Conservation (phyloP, 2,329 filamentous ascomycete genomes). For the Chaetomiaceae sp. region DNA sequence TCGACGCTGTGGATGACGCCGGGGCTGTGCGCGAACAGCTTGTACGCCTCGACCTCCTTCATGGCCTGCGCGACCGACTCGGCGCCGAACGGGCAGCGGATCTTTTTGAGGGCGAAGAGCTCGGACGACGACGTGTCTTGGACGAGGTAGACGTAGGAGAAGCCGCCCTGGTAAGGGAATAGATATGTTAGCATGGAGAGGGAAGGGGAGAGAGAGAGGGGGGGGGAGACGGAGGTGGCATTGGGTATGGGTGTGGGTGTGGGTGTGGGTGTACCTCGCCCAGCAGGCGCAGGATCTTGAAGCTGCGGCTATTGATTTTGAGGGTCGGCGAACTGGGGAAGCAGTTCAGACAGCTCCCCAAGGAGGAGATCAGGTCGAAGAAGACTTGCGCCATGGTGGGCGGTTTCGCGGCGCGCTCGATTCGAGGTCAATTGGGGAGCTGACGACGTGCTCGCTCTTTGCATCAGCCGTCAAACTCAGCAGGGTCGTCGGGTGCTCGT, state of each 20-base stretch:
- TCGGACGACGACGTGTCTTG: conserved; percentile 81
- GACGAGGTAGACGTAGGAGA: conserved; percentile 98
- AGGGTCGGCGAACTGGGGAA: conserved; percentile 91
- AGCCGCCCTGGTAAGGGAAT: conserved; percentile 80
- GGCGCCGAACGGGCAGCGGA: conserved; percentile 94
- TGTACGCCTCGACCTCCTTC: conserved; percentile 96
- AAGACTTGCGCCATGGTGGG: conserved; percentile 72
- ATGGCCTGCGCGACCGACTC: conserved; percentile 93
- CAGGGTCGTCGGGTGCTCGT: not conserved
- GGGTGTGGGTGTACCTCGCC: conserved; percentile 69
- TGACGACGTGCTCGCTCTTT: not conserved
- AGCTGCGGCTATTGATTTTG: conserved; percentile 90
- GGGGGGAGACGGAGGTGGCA: not conserved
- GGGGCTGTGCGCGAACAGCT: conserved; percentile 74
- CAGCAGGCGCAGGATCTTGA: conserved; percentile 90
- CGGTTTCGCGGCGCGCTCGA: not conserved
- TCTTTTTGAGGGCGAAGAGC: conserved; percentile 95
- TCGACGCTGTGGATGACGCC: conserved; percentile 87
- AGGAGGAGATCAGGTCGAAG: conserved; percentile 82
- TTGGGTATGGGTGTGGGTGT: not conserved
- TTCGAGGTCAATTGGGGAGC: not conserved
- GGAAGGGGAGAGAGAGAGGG: too few relatives aligned
- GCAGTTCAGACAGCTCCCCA: conserved; percentile 93
- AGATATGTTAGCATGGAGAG: too few relatives aligned
- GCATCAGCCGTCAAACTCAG: not conserved